phyloP scores from a whole-genome alignment of 768 basidiomycete genomes.

The Strobilomyces echinocephalus region DNA sequence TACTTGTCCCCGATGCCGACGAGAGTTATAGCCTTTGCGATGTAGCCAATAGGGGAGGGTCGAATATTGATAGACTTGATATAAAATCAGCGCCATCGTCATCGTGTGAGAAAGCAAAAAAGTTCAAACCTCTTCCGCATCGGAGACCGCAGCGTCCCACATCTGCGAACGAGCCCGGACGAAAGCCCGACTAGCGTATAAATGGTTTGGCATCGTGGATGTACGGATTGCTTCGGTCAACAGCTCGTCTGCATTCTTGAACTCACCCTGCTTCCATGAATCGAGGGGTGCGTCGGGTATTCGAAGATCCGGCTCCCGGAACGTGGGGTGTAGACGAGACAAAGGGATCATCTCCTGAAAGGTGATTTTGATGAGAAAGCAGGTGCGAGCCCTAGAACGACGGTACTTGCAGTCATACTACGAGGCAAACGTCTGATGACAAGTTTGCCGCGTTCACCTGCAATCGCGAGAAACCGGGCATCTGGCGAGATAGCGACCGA shows the following conservation, averaged over 20 bases:
- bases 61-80: neutral
- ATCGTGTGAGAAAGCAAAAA: no score
- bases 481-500: neutral
- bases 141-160: neutral
- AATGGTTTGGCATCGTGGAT: neutral
- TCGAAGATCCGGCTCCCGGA: neutral
- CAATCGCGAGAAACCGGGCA: neutral
- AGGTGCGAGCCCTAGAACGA: neutral
- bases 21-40: no score
- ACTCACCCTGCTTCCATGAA: neutral
- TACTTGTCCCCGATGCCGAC: no score
- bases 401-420: neutral
- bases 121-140: conserved; percentile 2
- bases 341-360: neutral
- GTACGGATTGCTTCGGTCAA: neutral
- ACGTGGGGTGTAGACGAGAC: no score
- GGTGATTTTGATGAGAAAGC: neutral
- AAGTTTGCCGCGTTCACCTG: neutral
- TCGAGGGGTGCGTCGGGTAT: neutral
- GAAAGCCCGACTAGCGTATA: neutral
- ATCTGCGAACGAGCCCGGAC: neutral
- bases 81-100: no score
- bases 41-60: conserved; percentile 1
- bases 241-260: neutral
- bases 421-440: neutral